phyloP scores from a whole-genome alignment of 139 green algal species.

The Volvox africanus region DNA sequence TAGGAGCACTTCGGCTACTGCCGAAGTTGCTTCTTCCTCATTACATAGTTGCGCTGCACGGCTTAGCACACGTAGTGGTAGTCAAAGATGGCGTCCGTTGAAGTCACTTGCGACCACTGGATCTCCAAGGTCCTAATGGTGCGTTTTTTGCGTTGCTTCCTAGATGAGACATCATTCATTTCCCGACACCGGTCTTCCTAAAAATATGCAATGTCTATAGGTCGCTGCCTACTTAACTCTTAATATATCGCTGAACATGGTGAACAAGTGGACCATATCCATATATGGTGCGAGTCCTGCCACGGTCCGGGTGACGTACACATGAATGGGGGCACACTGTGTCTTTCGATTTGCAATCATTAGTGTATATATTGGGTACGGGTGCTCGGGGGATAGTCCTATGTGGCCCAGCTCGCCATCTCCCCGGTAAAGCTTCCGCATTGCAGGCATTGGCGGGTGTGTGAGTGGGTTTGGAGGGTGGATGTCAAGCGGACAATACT shows the following conservation, averaged over 20 bases:
- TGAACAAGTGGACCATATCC: constrained; percentile 64
- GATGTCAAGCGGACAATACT: no score
- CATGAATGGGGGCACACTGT: background rate
- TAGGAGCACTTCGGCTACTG: background rate
- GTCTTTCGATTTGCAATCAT: no score
- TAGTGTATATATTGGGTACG: no score
- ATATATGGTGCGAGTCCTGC: constrained; percentile 50
- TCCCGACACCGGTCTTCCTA: background rate
- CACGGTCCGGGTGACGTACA: no score
- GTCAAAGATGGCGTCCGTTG: constrained; percentile 11
- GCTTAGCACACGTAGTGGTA: background rate
- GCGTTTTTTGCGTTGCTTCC: background rate
- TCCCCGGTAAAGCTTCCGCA: no score
- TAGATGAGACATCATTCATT: background rate
- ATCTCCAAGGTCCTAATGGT: constrained; percentile 23
- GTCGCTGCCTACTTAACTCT: constrained; percentile 17
- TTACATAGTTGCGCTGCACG: background rate
- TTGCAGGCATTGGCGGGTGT: background rate
- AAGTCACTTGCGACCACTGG: constrained; percentile 5
- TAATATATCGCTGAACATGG: constrained; percentile 58
- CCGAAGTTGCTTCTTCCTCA: background rate
- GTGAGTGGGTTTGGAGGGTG: no score
- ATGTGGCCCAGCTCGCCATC: no score
- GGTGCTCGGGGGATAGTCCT: no score
- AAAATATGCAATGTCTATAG: background rate